These are phyloP conservation scores for Trichocladium uniseriatum DNA, from an alignment of 495 filamentous ascomycete genomes.

Conservation along the genomic window DNA sequence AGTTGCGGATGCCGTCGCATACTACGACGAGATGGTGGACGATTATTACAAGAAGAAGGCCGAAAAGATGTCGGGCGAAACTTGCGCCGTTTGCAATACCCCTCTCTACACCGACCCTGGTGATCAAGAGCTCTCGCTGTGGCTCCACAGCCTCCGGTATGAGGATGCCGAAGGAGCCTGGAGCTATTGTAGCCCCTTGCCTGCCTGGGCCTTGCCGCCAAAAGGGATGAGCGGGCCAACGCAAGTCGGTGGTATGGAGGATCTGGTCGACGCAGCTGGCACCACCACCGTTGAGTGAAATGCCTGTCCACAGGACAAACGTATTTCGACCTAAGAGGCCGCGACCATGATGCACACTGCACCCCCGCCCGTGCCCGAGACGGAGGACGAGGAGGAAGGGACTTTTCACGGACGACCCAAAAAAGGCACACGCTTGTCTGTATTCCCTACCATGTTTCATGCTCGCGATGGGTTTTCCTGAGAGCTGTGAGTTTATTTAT, in stretches of 20 bases:
- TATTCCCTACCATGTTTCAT: no score
- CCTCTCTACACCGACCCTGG: conserved; percentile 90
- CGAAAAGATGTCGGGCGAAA: conserved; percentile 81
- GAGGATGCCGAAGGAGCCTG: conserved; percentile 70
- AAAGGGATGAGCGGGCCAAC: conserved; percentile 49
- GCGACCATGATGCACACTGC: no score
- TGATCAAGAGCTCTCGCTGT: conserved; percentile 80
- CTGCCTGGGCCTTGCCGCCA: conserved; percentile 78
- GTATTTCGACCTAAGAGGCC: no score
- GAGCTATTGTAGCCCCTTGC: conserved; percentile 78
- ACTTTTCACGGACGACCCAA: no score
- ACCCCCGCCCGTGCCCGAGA: no score
- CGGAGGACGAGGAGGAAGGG: no score
- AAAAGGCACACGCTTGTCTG: no score
- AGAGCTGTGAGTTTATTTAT: no score
- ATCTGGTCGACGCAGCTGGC: conserved; percentile 39
- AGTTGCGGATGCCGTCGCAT: conserved; percentile 78
- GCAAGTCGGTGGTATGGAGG: conserved; percentile 46
- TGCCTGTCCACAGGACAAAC: no score
- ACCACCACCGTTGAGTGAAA: conserved; percentile 17
- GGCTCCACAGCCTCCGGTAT: conserved; percentile 84
- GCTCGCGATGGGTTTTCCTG: no score
- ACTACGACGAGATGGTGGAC: conserved; percentile 86
- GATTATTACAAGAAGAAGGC: conserved; percentile 76
- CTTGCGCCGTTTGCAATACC: conserved; percentile 73